phyloP scores from a whole-genome alignment of 192 early-diverging fungal species.

The Umbelopsis sp. region DNA sequence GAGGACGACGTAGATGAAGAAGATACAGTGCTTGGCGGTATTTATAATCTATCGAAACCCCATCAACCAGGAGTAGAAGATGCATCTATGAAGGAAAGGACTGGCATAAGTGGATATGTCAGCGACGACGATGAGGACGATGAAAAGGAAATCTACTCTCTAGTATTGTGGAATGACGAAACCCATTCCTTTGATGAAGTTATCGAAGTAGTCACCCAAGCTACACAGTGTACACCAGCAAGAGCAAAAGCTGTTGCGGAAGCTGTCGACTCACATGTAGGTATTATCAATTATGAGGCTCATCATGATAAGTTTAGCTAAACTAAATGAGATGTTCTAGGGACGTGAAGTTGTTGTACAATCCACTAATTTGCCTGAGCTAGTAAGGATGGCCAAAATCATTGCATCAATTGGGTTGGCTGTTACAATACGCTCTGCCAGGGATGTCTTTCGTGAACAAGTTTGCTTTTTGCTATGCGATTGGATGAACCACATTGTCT shows the following conservation, averaged over 20 bases:
- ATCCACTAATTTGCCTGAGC: constrained; percentile 62
- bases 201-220: constrained; percentile 73
- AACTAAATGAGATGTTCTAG: constrained; percentile 33
- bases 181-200: constrained; percentile 92
- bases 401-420: constrained; percentile 74
- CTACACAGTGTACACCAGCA: constrained; percentile 59
- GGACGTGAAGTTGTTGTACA: constrained; percentile 77
- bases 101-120: constrained; percentile 5
- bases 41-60: background rate
- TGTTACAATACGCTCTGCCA: constrained; percentile 78
- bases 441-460: constrained; percentile 87
- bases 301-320: background rate
- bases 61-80: background rate
- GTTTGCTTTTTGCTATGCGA: constrained; percentile 74
- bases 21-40: background rate
- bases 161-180: constrained; percentile 98
- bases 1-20: background rate
- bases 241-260: constrained; percentile 78
- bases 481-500: constrained; percentile 82
- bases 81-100: constrained; percentile 18
- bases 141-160: constrained; percentile 52
- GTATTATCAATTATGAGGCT: constrained; percentile 1
- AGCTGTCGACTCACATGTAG: constrained; percentile 76
- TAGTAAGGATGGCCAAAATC: constrained; percentile 66
- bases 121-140: background rate